Base-by-base conservation (phyloP, 192 early-diverging fungal genomes). In the Dissophora ornata region DNA sequence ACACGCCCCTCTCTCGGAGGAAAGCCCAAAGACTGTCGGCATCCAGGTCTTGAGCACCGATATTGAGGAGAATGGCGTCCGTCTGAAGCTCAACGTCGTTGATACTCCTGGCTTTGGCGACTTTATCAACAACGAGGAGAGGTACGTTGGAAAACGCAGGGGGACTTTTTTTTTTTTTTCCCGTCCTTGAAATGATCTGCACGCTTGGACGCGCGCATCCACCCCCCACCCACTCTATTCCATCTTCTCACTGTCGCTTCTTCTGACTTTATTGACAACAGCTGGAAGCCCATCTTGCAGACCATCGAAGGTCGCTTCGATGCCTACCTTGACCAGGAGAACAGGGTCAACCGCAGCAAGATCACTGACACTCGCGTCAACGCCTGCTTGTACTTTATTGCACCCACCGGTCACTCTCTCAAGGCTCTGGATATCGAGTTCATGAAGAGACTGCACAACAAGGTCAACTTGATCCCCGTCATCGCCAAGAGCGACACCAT, bases 51-150 rank as follows among this genome's bases (percentile, higher is more conserved):
- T 93, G 69, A 93, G 87, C 53, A 64, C 79, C 69, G 97, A 97
- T 38, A 95, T 99, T 68, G 94, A 99, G 81, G 97, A 99, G 75
- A 97, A 93, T 69, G 95, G 94, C 28, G 96, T 99, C 57, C 90
- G 90, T 67, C 86, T 99, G 54, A 90, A 92, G 75, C 89, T 99
- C 22, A 97, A 91, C 26, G 93, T 99, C 29, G 95, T 97, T 22
- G 97, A 99, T 75, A 98, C 97, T 42, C 97, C 97, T 34, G 97
- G 96, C 25, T 99, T 95, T 81, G 96, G 97, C 67, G 97, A 99
- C 73, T 95, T 94, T 77, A 94, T 99, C 78, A 99, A 98, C 86
- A 99, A 99, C 81, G 96, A 98, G 56, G 90, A 94, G 42, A 93
- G 94, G 90, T 93, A 82, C 25, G 13, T 3, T 33, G 45, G 11